Base-by-base conservation (phyloP, 331 rosid genomes). In the Quercus tomentella region DNA sequence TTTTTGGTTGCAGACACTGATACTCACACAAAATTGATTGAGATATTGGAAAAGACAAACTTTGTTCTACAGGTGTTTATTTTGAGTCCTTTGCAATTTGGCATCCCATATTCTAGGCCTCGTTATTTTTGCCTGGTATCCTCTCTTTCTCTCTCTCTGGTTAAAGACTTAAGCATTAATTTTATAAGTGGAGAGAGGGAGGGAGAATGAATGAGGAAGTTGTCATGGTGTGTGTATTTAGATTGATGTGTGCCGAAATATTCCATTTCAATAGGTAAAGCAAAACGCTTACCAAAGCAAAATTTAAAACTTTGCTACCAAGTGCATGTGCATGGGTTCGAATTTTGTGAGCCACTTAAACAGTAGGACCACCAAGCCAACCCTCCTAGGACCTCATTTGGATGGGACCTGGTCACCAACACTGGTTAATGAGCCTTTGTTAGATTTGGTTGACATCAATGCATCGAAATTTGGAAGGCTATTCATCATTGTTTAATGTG, bases 21-120 rank as follows among this genome's bases (percentile, higher is more conserved):
- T 82, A 96, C 97, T 1, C 99, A 84, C 62, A 83, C 88, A 55
- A 87, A 82, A 81, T 79, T 96, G 97, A 80, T 90, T 33, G 98
- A 93, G 79, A 90, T 88, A 58, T 79, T 94, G 90, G 89, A 76
- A 66, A 85, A 87, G 33, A 82, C 88, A 65, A 80, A 85, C 85
- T 94, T 86, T 82, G 72, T 76, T 72, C 89, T 85, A 25, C 98
- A 89, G 60, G 99, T 93, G 84, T 96, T 96, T 85, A 93, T 96
- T 80, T 85, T 93, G 74, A 96, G 91, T 81, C 98, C 99, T 4
- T 83, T 93, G 76, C 99, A 96, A 79, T 93, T 96, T 77, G 97
- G 94, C 67, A 88, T 96, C 77, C 99, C 99, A 70, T 96, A 93
- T 88, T 93, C 99, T 22, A 89, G 99, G 89, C 98, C 97, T 20